Percentiles rank a stretch among this genome's conserved stretches.
Conservation (phyloP, 1,139 yeast species). For the Tardiomyces digboiensis region DNA sequence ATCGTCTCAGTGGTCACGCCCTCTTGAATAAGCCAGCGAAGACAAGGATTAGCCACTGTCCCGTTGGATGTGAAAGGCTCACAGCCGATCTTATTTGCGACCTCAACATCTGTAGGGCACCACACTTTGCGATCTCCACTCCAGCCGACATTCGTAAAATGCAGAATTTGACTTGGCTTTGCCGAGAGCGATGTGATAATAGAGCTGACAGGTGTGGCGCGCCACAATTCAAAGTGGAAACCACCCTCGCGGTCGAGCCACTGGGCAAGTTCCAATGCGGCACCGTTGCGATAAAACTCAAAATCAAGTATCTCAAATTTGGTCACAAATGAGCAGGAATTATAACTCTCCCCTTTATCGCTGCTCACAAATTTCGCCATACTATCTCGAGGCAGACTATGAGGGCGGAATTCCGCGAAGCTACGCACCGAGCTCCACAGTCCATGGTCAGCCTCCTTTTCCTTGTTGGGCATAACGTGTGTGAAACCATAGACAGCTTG, state of each 20-base stretch:
- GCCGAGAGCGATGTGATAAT: conserved; percentile 47
- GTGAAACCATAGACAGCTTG: background rate
- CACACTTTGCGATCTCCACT: background rate
- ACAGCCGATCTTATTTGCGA: background rate
- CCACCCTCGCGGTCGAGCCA: conserved; percentile 60
- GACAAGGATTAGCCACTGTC: background rate
- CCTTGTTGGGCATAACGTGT: background rate
- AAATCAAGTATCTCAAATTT: conserved; percentile 71
- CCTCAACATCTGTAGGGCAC: background rate
- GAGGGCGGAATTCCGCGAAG: background rate
- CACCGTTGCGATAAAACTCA: conserved; percentile 59
- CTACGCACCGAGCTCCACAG: background rate
- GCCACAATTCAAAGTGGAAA: conserved; percentile 80
- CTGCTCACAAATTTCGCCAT: conserved; percentile 13
- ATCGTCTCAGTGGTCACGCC: too few relatives aligned
- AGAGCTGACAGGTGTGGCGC: conserved; percentile 82
- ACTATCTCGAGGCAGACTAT: background rate
- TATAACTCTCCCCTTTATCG: conserved; percentile 50
- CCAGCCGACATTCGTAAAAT: background rate
- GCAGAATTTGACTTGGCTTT: conserved; percentile 7
- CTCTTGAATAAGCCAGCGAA: background rate
- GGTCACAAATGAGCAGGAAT: conserved; percentile 82
- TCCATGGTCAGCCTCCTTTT: background rate
- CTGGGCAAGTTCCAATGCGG: conserved; percentile 50
- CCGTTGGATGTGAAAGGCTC: background rate